These are phyloP conservation scores for Leucogyrophana mollusca DNA, from an alignment of 768 basidiomycete species.

Conservation along the genomic window DNA sequence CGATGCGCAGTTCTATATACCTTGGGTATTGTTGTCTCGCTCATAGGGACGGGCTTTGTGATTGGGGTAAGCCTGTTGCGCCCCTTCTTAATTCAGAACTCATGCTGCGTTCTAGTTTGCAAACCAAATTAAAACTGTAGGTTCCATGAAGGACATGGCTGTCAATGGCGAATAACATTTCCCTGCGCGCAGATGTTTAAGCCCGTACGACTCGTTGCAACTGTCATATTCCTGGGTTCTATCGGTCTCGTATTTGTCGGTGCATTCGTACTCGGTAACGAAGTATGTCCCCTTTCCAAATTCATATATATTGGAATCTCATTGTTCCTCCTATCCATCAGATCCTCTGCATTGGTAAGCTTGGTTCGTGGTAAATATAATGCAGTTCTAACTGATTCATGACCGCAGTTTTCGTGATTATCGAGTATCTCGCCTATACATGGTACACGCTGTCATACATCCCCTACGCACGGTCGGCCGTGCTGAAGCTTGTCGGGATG, in stretches of 20 bases:
- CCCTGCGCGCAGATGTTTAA: conserved; percentile 79
- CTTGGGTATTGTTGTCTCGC: conserved; percentile 77
- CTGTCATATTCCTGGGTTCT: conserved; percentile 72
- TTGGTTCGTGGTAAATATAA: conserved; percentile 18
- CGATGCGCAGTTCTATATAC: conserved; percentile 67
- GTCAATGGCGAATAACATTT: conserved; percentile 1
- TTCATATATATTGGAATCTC: too few relatives aligned
- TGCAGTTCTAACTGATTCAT: background rate
- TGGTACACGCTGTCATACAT: conserved; percentile 92
- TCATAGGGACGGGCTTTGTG: conserved; percentile 88
- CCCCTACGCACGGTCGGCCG: conserved; percentile 81
- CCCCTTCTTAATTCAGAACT: background rate
- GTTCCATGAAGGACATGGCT: conserved; percentile 13
- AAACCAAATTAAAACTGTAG: conserved; percentile 79
- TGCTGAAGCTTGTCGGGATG: conserved; percentile 62
- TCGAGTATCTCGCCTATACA: conserved; percentile 88
- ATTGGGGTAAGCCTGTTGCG: conserved; percentile 65
- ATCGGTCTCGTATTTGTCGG: conserved; percentile 84
- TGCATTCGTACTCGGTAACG: conserved; percentile 74
- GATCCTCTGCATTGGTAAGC: conserved; percentile 66
- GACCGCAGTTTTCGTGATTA: conserved; percentile 76
- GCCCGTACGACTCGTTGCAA: conserved; percentile 81
- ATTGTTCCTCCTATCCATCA: conserved; percentile 19
- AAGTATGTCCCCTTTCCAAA: conserved; percentile 45
- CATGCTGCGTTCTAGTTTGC: conserved; percentile 48